Percentiles rank a stretch among this genome's conserved stretches.
Conservation (phyloP, 169 alveolate species). For the Plasmodium knowlesi region DNA sequence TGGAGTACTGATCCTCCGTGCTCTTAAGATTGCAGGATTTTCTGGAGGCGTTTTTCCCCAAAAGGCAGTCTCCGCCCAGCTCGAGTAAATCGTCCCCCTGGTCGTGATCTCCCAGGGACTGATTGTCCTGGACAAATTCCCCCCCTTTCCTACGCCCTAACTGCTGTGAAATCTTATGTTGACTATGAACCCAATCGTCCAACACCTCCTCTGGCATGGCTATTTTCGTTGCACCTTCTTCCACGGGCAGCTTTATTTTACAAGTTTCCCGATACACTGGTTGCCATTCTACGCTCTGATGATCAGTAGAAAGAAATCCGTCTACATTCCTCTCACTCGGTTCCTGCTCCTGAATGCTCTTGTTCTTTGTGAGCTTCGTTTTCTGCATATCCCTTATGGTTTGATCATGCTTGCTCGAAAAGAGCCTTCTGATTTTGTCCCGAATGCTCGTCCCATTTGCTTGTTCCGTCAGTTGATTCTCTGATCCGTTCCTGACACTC, state of each 20-base stretch:
- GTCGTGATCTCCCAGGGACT: background rate
- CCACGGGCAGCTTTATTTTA: conserved; percentile 72
- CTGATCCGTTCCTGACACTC: conserved; percentile 18
- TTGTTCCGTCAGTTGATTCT: background rate
- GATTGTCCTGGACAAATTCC: background rate
- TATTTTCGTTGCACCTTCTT: conserved; percentile 18
- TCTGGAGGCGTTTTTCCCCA: background rate
- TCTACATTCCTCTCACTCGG: background rate
- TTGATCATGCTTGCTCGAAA: conserved; percentile 35
- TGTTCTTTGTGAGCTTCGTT: conserved; percentile 34
- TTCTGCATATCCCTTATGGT: conserved; percentile 8
- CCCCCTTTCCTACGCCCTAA: background rate
- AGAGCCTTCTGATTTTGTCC: conserved; percentile 63
- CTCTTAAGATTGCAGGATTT: background rate
- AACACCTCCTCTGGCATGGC: conserved; percentile 33
- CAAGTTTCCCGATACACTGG: conserved; percentile 75
- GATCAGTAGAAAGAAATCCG: background rate
- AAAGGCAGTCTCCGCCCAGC: background rate
- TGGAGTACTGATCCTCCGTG: conserved; percentile 48
- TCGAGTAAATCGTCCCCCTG: background rate
- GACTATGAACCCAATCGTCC: conserved; percentile 49
- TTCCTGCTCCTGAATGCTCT: conserved; percentile 1
- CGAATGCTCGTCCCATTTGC: conserved; percentile 32
- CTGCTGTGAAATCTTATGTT: conserved; percentile 26
- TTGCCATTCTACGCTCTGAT: conserved; percentile 64